Percentiles rank a stretch among this genome's conserved stretches.
phyloP scores from a whole-genome alignment of 179 eudicot genomes.

The Camellia oleifera region DNA sequence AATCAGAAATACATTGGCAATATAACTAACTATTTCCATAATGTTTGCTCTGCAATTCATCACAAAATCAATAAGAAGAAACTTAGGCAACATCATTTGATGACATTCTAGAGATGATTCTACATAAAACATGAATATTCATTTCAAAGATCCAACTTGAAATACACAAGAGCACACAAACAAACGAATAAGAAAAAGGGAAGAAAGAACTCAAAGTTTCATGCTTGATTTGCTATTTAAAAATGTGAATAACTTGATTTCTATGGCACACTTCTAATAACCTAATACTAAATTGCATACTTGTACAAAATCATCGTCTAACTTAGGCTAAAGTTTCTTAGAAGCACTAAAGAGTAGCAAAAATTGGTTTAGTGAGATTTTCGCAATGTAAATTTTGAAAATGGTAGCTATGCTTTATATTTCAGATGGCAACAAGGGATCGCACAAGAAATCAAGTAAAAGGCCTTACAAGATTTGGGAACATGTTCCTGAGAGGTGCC shows the following conservation, averaged over 20 bases:
- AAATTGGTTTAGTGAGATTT: neutral
- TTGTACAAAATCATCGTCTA: neutral
- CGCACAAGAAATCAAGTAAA: slow-evolving; percentile 8
- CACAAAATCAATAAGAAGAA: neutral
- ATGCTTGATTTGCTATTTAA: neutral
- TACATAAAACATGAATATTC: neutral
- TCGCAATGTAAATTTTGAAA: neutral
- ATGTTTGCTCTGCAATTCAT: neutral
- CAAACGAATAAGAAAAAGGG: neutral
- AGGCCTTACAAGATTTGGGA: slow-evolving; percentile 87
- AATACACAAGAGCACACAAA: neutral
- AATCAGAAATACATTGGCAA: neutral
- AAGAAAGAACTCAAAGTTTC: neutral
- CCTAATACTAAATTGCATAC: neutral
- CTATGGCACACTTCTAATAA: neutral
- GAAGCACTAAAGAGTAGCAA: neutral
- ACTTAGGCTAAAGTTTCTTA: neutral
- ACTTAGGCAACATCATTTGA: neutral
- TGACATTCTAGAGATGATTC: neutral
- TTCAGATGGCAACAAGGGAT: slow-evolving; percentile 6
- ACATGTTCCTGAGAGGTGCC: slow-evolving; percentile 99
- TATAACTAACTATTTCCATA: no score
- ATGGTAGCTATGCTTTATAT: neutral
- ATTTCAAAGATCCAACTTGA: neutral
- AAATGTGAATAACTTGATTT: neutral